Percentiles rank a stretch among this genome's conserved stretches.
Evolutionary conservation across 2,329 filamentous ascomycete genomes (phyloP).

Genomic region (Colletotrichum phormii): DNA sequence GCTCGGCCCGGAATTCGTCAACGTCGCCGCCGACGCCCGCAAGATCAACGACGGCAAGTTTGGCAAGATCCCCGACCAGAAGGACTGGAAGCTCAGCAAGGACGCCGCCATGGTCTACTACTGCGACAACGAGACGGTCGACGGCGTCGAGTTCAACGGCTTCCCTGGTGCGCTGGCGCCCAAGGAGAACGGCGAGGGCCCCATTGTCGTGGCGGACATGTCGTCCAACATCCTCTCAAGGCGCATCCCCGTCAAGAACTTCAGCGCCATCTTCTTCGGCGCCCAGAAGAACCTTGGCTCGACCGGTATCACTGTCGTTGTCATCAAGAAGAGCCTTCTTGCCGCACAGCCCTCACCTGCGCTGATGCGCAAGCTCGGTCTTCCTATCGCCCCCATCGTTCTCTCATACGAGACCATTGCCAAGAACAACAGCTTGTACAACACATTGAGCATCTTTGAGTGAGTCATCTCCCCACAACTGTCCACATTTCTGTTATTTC

Average conservation of each 20-base stretch:
- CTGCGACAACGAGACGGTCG: conserved; percentile 94
- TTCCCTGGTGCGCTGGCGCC: conserved; percentile 74
- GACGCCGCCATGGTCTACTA: conserved; percentile 83
- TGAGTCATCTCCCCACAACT: conserved; percentile 49
- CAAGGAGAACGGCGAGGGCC: conserved; percentile 69
- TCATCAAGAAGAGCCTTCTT: conserved; percentile 85
- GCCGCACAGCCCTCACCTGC: conserved; percentile 77
- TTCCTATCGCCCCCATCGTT: conserved; percentile 84
- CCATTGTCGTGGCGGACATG: conserved; percentile 92
- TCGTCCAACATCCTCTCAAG: conserved; percentile 92
- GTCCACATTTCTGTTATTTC: neutral
- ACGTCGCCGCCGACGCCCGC: conserved; percentile 78
- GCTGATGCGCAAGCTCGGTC: conserved; percentile 77
- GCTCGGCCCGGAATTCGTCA: conserved; percentile 82
- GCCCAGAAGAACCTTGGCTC: conserved; percentile 95
- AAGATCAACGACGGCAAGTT: conserved; percentile 82
- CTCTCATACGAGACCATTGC: conserved; percentile 86
- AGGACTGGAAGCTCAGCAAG: conserved; percentile 79
- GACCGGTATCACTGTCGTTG: conserved; percentile 86
- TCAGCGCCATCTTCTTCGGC: conserved; percentile 88
- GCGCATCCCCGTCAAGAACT: conserved; percentile 81
- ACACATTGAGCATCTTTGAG: conserved; percentile 94
- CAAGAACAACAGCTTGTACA: conserved; percentile 96
- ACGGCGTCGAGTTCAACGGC: conserved; percentile 89
- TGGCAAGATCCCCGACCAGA: conserved; percentile 82